A percentile compares a stretch with the other conserved stretches of the same genome.
Evolutionary conservation across 2,329 filamentous ascomycete genomes (phyloP).

Genomic region (Aureobasidium mangrovei): DNA sequence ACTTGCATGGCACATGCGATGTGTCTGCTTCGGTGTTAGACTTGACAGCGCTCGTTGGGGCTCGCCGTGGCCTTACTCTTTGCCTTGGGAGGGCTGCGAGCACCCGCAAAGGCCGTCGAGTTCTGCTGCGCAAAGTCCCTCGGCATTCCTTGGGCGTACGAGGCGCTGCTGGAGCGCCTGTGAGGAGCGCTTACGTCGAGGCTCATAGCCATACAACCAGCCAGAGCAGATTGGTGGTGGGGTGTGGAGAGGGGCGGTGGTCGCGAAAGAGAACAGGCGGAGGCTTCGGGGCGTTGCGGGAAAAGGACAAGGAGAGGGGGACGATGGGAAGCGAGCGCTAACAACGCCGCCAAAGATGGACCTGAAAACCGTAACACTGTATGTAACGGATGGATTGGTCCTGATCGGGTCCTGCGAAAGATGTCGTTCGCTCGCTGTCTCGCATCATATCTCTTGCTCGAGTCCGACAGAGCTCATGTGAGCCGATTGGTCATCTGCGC

Average conservation of each 20-base stretch:
- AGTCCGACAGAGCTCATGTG: constrained; percentile 4
- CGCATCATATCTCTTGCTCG: constrained; percentile 5
- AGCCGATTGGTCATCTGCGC: constrained; percentile 12
- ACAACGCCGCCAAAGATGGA: constrained; percentile 3
- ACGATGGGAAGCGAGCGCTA: constrained; percentile 2
- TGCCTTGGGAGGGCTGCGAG: constrained; percentile 41
- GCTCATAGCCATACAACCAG: constrained; percentile 5
- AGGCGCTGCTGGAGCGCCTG: constrained; percentile 14
- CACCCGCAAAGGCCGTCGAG: constrained; percentile 17
- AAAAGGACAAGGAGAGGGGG: constrained; percentile 5
- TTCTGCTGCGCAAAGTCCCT: constrained; percentile 8
- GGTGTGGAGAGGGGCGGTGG: constrained; percentile 32
- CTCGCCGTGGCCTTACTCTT: constrained; percentile 32
- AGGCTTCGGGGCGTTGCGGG: constrained; percentile 9
- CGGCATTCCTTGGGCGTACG: constrained; percentile 3
- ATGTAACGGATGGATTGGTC: not conserved
- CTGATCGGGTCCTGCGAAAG: not conserved
- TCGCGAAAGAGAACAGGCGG: not conserved
- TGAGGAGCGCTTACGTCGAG: constrained; percentile 13
- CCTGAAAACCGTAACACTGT: constrained; percentile 4
- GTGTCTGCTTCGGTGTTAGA: constrained; percentile 55
- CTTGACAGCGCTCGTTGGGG: not conserved
- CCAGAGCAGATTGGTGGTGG: constrained; percentile 8
- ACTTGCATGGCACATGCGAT: constrained; percentile 97
- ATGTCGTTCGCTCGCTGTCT: not conserved